Evolutionary conservation across 2,329 filamentous ascomycete genomes (phyloP).

Genomic region (Penicillium sp.): DNA sequence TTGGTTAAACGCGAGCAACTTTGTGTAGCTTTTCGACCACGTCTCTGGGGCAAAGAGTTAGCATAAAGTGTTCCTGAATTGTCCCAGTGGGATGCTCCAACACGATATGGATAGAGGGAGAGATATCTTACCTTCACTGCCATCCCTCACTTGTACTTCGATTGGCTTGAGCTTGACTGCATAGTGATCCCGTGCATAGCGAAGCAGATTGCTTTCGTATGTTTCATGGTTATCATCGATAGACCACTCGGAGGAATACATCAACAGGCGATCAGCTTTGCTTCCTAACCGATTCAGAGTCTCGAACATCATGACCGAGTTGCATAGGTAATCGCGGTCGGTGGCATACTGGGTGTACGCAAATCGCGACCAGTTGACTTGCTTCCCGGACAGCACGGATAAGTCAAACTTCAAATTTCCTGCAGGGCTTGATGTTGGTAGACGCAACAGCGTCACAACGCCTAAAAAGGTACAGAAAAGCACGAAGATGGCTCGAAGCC

Average conservation of each 20-base stretch:
- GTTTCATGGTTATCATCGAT: not conserved
- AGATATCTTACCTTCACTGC: not conserved
- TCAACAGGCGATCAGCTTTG: not conserved
- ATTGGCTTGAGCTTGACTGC: not conserved
- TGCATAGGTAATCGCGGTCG: not conserved
- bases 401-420: not conserved
- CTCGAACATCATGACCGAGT: not conserved
- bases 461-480: not conserved
- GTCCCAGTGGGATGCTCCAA: no score
- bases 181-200: not conserved
- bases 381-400: not conserved
- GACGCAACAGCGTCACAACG: not conserved
- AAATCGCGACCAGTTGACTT: not conserved
- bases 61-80: no score
- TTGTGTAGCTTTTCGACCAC: not conserved
- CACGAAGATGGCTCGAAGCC: not conserved
- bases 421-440: not conserved
- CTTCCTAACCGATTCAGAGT: not conserved
- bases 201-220: not conserved
- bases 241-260: not conserved
- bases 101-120: no score
- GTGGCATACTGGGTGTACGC: constrained; percentile 1
- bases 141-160: not conserved
- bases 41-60: not conserved
- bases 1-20: not conserved